Evolutionary conservation across 352 stramenopile genomes (phyloP), one percentile per base, ranked within the genome.

Genomic region (Phytopythium kandeliae): DNA sequence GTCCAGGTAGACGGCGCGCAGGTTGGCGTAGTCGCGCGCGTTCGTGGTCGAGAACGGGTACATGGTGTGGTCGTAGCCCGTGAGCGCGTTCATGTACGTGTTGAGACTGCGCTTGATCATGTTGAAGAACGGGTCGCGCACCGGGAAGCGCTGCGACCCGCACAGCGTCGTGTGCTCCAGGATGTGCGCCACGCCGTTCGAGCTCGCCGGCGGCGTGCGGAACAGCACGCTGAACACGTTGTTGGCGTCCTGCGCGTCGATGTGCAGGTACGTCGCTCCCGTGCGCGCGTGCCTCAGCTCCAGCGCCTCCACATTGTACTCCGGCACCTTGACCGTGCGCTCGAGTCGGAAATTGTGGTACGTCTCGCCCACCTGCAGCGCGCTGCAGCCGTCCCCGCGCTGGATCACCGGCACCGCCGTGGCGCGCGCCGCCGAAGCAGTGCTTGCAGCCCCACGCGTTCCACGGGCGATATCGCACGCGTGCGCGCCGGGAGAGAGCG

Each of bases 81-180:
- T 99, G 51, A 99, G 97, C 15, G 97, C 97, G 76, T 99, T 99
- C 71, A 99, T 90, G 76, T 99, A 99, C 47, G 96, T 99, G 71
- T 99, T 97, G 11, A 99, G 78, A 51, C 78, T 97, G 58, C 96
- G 96, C 74, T 99, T 98, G 41, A 99, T 86, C 65, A 99, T 96
- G 69, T 99, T 98, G 44, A 99, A 97, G 68, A 99, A 99, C 40
- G 97, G 97, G 64, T 99, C 97, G 58, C 98, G 98, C 41, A 98
- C 95, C 10, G 92, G 96, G 69, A 97, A 99, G 55, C 97, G 97
- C 43, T 95, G 77, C 65, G 86, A 98, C 37, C 96, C 95, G 55
- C 94, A 98, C 17, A 98, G 73, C 35, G 96, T 83, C 13, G 85
- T 96, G 62, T 98, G 95, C 63, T 99, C 97, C 8, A 99, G 69